phyloP scores from a whole-genome alignment of 2,329 filamentous ascomycete genomes.

The Elsinoe fawcettii region DNA sequence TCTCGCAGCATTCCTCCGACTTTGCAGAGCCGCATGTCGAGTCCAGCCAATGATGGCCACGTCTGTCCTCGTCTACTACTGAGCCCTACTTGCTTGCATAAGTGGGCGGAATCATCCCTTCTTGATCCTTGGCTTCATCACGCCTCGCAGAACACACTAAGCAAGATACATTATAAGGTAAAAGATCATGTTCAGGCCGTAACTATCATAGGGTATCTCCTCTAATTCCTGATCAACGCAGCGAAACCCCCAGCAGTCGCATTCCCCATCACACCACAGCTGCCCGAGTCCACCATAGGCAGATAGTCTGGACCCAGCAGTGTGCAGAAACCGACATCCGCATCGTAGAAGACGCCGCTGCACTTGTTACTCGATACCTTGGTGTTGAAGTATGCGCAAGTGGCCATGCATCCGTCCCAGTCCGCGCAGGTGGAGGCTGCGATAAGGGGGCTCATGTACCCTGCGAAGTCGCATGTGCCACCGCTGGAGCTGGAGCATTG shows the following conservation, averaged over 20 bases:
- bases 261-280: slow-evolving; percentile 3
- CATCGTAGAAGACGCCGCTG: slow-evolving; percentile 2
- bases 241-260: not conserved
- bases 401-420: not conserved
- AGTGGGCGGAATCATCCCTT: no score
- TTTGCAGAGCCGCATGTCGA: no score
- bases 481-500: not conserved
- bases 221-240: slow-evolving; percentile 6
- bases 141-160: no score
- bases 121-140: no score
- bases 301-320: slow-evolving; percentile 4
- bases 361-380: slow-evolving; percentile 5
- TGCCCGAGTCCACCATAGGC: not conserved
- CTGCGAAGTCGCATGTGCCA: slow-evolving; percentile 6
- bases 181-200: not conserved
- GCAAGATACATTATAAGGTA: no score
- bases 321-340: not conserved
- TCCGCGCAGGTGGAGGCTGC: not conserved
- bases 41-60: no score
- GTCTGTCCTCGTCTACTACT: no score
- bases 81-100: no score
- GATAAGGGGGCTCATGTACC: not conserved
- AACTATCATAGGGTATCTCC: not conserved
- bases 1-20: no score
- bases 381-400: slow-evolving; percentile 10